Evolutionary conservation across 768 basidiomycete species (phyloP), one percentile per base, ranked within the genome.

Genomic region (Grammothele lineata): DNA sequence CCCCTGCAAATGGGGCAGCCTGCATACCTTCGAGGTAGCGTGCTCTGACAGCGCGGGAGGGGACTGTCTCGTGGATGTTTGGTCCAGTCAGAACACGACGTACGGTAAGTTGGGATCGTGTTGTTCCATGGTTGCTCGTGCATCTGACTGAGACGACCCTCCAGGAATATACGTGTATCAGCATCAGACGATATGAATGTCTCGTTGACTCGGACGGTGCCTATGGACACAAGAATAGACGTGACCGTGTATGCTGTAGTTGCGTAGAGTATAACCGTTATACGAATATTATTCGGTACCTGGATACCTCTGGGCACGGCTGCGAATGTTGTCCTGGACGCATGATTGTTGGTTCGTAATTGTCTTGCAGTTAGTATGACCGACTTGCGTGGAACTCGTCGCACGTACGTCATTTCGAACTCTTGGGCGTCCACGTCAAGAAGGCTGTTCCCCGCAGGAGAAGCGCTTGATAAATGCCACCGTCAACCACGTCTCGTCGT

Each of bases 151-250:
- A n/a, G 35, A 36, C 35, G 35, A 40, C 14, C 11, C 18, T n/a
- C n/a, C 47, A 61, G 60, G 60, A 15, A 33, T 57, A 3, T 58
- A 51, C 46, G 56, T 62, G 57, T 59, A 58, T 50, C 60, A 62
- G 49, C 50, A 57, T 41, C 58, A 59, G 34, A 59, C 58, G 15
- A 36, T 59, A 10, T 57, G 41, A 51, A 30, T 9, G 26, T 36
- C 18, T 27, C 19, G 19, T 5, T 30, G 24, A 26, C 30, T 32
- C 15, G 30, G 30, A 15, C 30, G 8, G 30, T 32, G 30, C 30
- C 8, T 32, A 32, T 32, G 30, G 9, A 32, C 8, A 32, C 30
- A 32, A 15, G 15, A 32, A 15, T 32, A 9, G 8, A 15, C 8
- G 15, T 32, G 15, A 8, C 15, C 15, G 30, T 32, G 30, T 15